Percentiles rank a stretch among this genome's conserved stretches.
phyloP scores from a whole-genome alignment of 805 yeast species.

The Lipomyces spencermartinsiae region DNA sequence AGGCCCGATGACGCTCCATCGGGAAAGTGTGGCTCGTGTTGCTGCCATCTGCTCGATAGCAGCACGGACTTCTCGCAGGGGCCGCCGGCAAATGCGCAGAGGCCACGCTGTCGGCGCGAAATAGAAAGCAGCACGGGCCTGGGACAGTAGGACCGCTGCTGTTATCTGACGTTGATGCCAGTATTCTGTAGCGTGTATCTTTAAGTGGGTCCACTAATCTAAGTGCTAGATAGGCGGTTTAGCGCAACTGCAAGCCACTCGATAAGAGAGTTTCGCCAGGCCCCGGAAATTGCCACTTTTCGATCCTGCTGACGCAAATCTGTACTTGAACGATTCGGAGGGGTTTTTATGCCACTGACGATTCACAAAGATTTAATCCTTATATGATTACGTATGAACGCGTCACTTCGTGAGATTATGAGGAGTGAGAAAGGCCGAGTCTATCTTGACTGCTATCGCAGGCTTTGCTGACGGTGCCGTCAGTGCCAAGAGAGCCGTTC shows the following conservation, averaged over 20 bases:
- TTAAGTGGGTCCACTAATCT: background rate
- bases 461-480: background rate
- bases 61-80: background rate
- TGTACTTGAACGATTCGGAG: background rate
- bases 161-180: background rate
- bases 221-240: background rate
- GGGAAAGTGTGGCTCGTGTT: background rate
- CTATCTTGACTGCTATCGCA: background rate
- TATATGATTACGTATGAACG: no score
- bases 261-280: background rate
- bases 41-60: background rate
- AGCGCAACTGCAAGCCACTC: background rate
- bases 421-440: background rate
- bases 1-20: background rate
- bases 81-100: constrained; percentile 5
- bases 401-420: background rate
- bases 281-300: background rate
- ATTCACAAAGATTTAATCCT: background rate
- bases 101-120: background rate
- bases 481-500: background rate
- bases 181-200: background rate
- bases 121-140: background rate
- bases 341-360: background rate
- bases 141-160: background rate
- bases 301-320: background rate